Evolutionary conservation across 768 basidiomycete genomes (phyloP).

Genomic region (Boletus pseudo-olivaceus): DNA sequence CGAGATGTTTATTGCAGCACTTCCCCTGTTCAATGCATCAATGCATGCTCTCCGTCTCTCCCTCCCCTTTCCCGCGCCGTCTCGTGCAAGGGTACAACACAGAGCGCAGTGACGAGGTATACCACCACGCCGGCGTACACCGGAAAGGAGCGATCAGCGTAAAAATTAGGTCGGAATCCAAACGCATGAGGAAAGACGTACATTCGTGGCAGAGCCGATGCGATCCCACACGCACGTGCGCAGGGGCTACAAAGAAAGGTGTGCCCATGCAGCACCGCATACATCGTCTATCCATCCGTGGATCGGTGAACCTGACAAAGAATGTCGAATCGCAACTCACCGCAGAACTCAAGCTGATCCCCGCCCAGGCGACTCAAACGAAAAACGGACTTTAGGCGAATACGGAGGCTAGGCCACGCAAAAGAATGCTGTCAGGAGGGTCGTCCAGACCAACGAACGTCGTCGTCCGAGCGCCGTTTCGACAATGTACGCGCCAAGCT

Average conservation of each 20-base stretch:
- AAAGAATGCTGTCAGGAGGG: conserved; percentile 71
- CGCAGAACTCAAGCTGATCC: conserved; percentile 74
- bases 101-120: conserved; percentile 60
- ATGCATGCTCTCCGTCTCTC: conserved; percentile 9
- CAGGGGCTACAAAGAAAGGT: neutral
- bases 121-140: conserved; percentile 71
- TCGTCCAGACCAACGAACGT: conserved; percentile 70
- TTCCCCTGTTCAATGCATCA: conserved; percentile 17
- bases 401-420: conserved; percentile 70
- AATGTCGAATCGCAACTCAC: conserved; percentile 11
- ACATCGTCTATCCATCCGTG: conserved; percentile 57
- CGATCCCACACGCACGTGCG: conserved; percentile 56
- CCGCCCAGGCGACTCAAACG: conserved; percentile 66
- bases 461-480: conserved; percentile 66
- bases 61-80: conserved; percentile 37
- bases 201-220: conserved; percentile 83
- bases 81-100: conserved; percentile 58
- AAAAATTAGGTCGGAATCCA: no score
- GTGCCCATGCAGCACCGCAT: conserved; percentile 75
- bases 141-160: conserved; percentile 32
- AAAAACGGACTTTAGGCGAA: conserved; percentile 53
- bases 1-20: neutral
- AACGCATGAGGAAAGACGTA: conserved; percentile 34
- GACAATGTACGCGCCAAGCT: conserved; percentile 84
- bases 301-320: neutral